Percentiles rank a stretch among this genome's conserved stretches.
phyloP scores from a whole-genome alignment of 805 yeast genomes.

The Kluyveromyces nonfermentans region DNA sequence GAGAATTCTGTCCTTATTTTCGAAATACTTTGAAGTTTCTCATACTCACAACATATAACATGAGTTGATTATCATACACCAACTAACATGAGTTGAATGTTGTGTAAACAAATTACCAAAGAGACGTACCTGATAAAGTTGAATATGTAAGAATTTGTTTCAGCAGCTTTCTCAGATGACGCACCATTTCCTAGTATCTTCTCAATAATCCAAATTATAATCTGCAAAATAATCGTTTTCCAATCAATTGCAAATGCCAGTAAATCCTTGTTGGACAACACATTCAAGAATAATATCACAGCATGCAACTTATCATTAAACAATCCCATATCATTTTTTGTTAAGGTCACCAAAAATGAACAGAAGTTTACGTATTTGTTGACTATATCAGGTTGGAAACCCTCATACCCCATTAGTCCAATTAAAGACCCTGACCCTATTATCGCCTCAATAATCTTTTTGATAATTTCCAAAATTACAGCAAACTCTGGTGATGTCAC shows the following conservation, averaged over 20 bases:
- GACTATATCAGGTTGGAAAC: slow-evolving; percentile 2
- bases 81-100: not conserved
- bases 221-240: slow-evolving; percentile 1
- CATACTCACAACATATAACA: not conserved
- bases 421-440: slow-evolving; percentile 2
- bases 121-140: not conserved
- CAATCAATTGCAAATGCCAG: not conserved
- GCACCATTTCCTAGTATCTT: not conserved
- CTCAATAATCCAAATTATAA: slow-evolving; percentile 2
- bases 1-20: not conserved
- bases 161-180: not conserved
- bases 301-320: not conserved
- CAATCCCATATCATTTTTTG: not conserved
- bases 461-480: not conserved
- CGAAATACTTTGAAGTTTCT: too few relatives aligned
- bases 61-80: not conserved
- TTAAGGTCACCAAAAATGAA: slow-evolving; percentile 1
- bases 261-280: not conserved
- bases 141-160: not conserved
- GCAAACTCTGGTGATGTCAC: slow-evolving; percentile 3
- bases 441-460: slow-evolving; percentile 1
- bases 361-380: not conserved
- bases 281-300: not conserved
- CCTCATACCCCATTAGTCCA: slow-evolving; percentile 1
- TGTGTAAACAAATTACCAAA: not conserved